Evolutionary conservation across 2,329 filamentous ascomycete species (phyloP).

Genomic region (Huntiella omanensis): DNA sequence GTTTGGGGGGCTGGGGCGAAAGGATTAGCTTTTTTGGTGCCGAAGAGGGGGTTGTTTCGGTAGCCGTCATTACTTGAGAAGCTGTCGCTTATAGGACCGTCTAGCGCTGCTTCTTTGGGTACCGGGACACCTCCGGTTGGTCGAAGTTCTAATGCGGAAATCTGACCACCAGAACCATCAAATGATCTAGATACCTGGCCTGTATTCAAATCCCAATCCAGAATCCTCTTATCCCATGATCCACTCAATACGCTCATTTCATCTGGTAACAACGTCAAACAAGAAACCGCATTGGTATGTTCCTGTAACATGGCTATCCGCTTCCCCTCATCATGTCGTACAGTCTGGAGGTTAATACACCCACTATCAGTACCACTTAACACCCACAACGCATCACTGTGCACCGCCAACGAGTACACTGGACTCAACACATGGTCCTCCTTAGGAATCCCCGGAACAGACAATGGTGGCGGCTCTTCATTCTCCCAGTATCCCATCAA

Average conservation of each 20-base stretch:
- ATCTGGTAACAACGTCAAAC: slow-evolving; percentile 62
- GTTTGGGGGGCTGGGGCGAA: slow-evolving; percentile 7
- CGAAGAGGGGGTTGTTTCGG: slow-evolving; percentile 7
- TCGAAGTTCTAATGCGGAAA: slow-evolving; percentile 71
- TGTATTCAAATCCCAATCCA: slow-evolving; percentile 89
- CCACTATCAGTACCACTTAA: slow-evolving; percentile 81
- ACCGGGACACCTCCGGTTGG: slow-evolving; percentile 59
- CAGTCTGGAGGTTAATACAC: slow-evolving; percentile 79
- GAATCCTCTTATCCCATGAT: slow-evolving; percentile 87
- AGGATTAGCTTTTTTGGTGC: slow-evolving; percentile 5
- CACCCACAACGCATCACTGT: slow-evolving; percentile 79
- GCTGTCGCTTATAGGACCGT: slow-evolving; percentile 34
- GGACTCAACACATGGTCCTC: slow-evolving; percentile 58
- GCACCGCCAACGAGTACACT: slow-evolving; percentile 83
- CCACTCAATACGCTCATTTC: slow-evolving; percentile 79
- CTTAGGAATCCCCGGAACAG: slow-evolving; percentile 20
- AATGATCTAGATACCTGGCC: slow-evolving; percentile 61
- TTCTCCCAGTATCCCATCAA: slow-evolving; percentile 98
- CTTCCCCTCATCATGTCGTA: slow-evolving; percentile 87
- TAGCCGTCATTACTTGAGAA: slow-evolving; percentile 47
- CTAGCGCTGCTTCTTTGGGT: slow-evolving; percentile 41
- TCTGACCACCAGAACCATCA: slow-evolving; percentile 60
- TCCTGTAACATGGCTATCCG: slow-evolving; percentile 62
- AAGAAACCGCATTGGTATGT: slow-evolving; percentile 83
- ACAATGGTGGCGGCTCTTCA: slow-evolving; percentile 45